These are phyloP conservation scores for Xanthoparmelia taractica DNA, from an alignment of 495 filamentous ascomycete genomes.

Conservation along the genomic window DNA sequence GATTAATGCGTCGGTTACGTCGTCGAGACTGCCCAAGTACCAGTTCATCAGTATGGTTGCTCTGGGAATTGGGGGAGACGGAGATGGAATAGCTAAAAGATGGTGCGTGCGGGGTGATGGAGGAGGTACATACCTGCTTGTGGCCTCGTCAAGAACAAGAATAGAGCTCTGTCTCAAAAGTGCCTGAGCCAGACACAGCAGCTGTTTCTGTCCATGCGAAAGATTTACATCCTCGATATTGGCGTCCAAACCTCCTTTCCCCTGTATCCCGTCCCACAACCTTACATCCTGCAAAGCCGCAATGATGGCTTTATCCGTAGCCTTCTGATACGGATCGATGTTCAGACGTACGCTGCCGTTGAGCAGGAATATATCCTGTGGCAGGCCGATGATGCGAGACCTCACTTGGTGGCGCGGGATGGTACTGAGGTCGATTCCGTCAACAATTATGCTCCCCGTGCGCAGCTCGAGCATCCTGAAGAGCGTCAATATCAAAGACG, in stretches of 20 bases:
- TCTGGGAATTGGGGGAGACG: not conserved
- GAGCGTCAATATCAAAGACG: conserved; percentile 43
- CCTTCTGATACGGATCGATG: conserved; percentile 33
- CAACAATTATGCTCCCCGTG: conserved; percentile 39
- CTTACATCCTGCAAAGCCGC: conserved; percentile 43
- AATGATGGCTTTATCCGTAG: conserved; percentile 36
- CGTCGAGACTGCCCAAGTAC: conserved; percentile 39
- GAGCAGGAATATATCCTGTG: conserved; percentile 53
- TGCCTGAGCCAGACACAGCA: conserved; percentile 57
- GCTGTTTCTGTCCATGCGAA: conserved; percentile 56
- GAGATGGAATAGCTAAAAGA: not conserved
- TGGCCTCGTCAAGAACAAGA: conserved; percentile 46
- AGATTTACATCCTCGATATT: conserved; percentile 45
- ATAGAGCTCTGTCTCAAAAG: conserved; percentile 44
- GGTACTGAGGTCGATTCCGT: conserved; percentile 41
- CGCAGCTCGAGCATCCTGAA: conserved; percentile 47
- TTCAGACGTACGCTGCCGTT: conserved; percentile 41
- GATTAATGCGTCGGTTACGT: conserved; percentile 50
- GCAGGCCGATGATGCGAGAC: conserved; percentile 43
- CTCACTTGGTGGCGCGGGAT: conserved; percentile 43
- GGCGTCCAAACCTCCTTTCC: conserved; percentile 45
- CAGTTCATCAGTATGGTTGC: not conserved
- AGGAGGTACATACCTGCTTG: conserved; percentile 38
- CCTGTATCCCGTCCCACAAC: conserved; percentile 41
- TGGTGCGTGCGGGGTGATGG: not conserved